Conservation (phyloP, 176 grass and related monocot species). For the Miscanthus lutarioriparius region DNA sequence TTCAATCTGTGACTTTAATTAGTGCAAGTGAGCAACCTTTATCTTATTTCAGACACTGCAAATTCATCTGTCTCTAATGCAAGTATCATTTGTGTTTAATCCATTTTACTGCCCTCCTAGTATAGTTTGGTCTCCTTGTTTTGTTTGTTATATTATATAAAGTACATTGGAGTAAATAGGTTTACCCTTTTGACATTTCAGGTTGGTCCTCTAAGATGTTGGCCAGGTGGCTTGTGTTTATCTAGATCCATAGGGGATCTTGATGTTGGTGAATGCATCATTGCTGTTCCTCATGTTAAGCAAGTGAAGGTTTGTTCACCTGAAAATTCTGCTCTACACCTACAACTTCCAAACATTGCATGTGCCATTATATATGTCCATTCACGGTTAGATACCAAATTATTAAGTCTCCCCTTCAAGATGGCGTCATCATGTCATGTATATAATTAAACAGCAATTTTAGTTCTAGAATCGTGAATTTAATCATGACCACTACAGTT, state of each 20-base stretch:
- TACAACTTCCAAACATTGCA: neutral
- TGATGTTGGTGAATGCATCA: constrained; percentile 94
- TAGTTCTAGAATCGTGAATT: neutral
- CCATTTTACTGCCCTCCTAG: neutral
- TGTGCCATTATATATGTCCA: neutral
- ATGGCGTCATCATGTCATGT: neutral
- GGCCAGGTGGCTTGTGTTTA: constrained; percentile 96
- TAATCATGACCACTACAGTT: constrained; percentile 4
- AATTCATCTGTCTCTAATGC: neutral
- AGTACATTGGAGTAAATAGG: neutral
- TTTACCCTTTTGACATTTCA: constrained; percentile 43
- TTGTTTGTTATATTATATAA: neutral
- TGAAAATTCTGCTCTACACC: constrained; percentile 23
- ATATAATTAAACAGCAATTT: neutral
- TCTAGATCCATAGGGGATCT: constrained; percentile 98
- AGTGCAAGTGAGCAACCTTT: neutral
- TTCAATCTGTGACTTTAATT: neutral
- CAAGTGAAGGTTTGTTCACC: constrained; percentile 90
- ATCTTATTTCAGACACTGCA: constrained; percentile 13
- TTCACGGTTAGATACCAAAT: neutral
- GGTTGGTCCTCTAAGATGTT: constrained; percentile 97
- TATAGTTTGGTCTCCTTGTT: neutral
- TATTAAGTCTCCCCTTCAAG: constrained; percentile 4
- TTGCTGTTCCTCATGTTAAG: constrained; percentile 94
- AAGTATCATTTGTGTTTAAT: constrained; percentile 9